Base-by-base conservation (phyloP, 495 filamentous ascomycete genomes). In the Cryomyces minteri region DNA sequence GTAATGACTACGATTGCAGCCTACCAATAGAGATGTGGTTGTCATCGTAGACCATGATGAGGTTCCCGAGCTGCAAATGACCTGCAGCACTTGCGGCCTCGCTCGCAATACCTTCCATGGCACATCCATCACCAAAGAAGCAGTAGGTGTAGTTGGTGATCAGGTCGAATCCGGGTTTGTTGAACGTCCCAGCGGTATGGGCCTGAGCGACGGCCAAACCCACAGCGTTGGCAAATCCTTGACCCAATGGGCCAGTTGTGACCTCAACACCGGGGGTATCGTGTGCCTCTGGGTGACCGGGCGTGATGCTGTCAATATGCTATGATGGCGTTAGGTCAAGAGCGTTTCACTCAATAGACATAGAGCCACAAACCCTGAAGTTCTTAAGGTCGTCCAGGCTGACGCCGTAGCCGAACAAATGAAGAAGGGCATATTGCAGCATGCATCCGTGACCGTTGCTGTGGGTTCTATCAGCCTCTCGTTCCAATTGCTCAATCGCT, bases 391-490 rank as follows among this genome's bases (percentile, higher is more conserved):
- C 88, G 52, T 96, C 85, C 45, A 99, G 64, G 51, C 76, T 71
- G 40, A 96, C 34, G 43, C 64, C 74, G 63, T 93, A 99, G 63
- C 92, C 90, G 68, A 86, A 92, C 30, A 99, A 72, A 72, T 99
- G 90, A 52, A 99, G 81, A 53, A 99, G 74, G 57, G 90, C 81
- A 79, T 99, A 99, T 64, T 94, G 90, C 46, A 98, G 84, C 88
- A 96, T 94, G 73, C 90, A 98, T 51, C 80, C 90, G 67, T 98
- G 90, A 50, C 90, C 90, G 71, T 98, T 98, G 43, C 88, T 96
- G 57, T 54, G 34, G 28, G 33, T 33, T 25, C 0, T 32, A 55
- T 46, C 18, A 25, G 18, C 18, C 18, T 25, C 18, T 25, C 2
- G 18, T 25, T 2, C 18, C 18, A 25, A 25, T 25, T 25, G 18